A percentile compares a stretch with the other conserved stretches of the same genome.
Evolutionary conservation across 2,329 filamentous ascomycete genomes (phyloP).

Genomic region (Xylogone sp.): DNA sequence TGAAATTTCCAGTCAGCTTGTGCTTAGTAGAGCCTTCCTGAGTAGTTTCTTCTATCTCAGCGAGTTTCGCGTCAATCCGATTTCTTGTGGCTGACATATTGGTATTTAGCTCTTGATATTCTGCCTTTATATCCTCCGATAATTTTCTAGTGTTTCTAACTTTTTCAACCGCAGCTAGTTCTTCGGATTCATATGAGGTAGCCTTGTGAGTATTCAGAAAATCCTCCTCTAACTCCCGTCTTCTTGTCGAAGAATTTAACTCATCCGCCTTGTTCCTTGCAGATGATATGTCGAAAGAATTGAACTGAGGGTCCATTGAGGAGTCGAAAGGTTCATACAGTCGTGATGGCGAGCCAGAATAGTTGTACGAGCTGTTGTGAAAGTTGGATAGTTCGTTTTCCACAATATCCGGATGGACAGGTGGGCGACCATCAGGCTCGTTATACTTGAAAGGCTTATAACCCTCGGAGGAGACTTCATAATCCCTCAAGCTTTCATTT

Average conservation of each 20-base stretch:
- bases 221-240: slow-evolving; percentile 21
- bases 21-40: slow-evolving; percentile 1
- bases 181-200: slow-evolving; percentile 1
- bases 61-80: slow-evolving; percentile 11
- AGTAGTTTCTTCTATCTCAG: slow-evolving; percentile 9
- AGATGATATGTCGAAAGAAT: not conserved
- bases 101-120: slow-evolving; percentile 14
- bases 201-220: slow-evolving; percentile 12
- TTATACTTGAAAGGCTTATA: slow-evolving; percentile 17
- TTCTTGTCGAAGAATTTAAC: slow-evolving; percentile 6
- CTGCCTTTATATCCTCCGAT: slow-evolving; percentile 17
- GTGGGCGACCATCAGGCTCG: slow-evolving; percentile 9
- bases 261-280: not conserved
- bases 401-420: not conserved
- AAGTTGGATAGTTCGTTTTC: not conserved
- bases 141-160: slow-evolving; percentile 10
- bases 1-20: slow-evolving; percentile 43
- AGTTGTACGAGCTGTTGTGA: not conserved
- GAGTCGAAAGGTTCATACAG: not conserved
- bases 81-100: slow-evolving; percentile 15
- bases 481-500: slow-evolving; percentile 33
- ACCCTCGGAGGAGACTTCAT: slow-evolving; percentile 27
- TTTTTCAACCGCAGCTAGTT: slow-evolving; percentile 9
- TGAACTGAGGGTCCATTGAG: not conserved
- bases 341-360: not conserved